These are phyloP conservation scores for Priceomyces castillae DNA, from an alignment of 805 yeast genomes.

Conservation along the genomic window DNA sequence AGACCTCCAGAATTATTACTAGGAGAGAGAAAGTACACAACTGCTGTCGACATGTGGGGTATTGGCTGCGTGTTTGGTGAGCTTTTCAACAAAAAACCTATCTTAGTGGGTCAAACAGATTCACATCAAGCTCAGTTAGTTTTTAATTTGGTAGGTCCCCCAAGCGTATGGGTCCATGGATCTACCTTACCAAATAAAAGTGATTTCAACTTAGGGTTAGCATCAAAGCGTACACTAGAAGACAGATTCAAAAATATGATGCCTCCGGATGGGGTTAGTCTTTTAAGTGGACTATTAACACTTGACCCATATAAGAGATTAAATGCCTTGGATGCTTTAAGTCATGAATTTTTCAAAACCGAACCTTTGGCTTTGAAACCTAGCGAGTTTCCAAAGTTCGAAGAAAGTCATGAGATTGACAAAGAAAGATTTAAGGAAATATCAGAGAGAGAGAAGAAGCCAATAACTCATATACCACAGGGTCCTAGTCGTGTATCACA, in stretches of 20 bases:
- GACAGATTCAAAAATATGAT: conserved; percentile 45
- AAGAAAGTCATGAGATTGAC: conserved; percentile 89
- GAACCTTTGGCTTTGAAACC: conserved; percentile 65
- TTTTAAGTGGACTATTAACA: conserved; percentile 60
- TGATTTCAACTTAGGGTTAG: conserved; percentile 45
- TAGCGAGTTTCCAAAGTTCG: conserved; percentile 59
- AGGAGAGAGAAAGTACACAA: conserved; percentile 83
- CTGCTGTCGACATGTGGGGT: conserved; percentile 98
- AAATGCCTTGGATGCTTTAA: conserved; percentile 76
- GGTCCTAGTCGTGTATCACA: background rate
- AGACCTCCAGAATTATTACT: conserved; percentile 90
- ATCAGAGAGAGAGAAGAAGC: conserved; percentile 19
- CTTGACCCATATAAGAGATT: conserved; percentile 71
- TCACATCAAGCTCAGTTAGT: conserved; percentile 82
- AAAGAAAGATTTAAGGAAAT: conserved; percentile 53
- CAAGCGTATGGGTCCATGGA: conserved; percentile 65
- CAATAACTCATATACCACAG: background rate
- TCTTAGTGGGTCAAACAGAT: conserved; percentile 82
- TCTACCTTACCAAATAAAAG: conserved; percentile 53
- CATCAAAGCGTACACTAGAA: conserved; percentile 47
- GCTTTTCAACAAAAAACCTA: conserved; percentile 75
- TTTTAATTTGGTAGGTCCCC: conserved; percentile 80
- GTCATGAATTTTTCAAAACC: conserved; percentile 63
- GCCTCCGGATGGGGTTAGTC: conserved; percentile 47
- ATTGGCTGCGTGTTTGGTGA: conserved; percentile 95